phyloP scores from a whole-genome alignment of 768 basidiomycete genomes.

The Boletus pseudo-olivaceus region DNA sequence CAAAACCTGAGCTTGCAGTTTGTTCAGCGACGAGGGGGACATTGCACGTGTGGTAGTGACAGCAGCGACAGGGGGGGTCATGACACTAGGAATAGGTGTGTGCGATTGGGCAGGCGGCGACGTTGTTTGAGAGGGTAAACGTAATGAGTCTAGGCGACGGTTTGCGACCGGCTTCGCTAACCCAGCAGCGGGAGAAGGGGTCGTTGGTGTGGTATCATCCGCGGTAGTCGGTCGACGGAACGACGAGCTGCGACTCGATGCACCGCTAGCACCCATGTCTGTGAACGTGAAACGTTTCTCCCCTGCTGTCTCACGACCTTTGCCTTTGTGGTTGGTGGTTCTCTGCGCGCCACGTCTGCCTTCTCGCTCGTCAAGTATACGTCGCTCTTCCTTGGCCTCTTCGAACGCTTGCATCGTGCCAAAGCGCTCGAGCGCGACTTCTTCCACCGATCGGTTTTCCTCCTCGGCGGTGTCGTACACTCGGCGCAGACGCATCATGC shows the following conservation, averaged over 20 bases:
- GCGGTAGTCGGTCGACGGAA: conserved; percentile 80
- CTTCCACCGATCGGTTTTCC: conserved; percentile 65
- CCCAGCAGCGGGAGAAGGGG: conserved; percentile 44
- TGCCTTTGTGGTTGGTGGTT: conserved; percentile 35
- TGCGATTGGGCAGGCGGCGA: conserved; percentile 60
- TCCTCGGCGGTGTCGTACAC: conserved; percentile 91
- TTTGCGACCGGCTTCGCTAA: conserved; percentile 37
- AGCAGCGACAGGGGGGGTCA: conserved; percentile 60
- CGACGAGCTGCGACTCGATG: conserved; percentile 77
- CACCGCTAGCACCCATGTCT: conserved; percentile 56
- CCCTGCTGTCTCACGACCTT: conserved; percentile 36
- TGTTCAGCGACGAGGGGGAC: conserved; percentile 82
- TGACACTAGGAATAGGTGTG: conserved; percentile 88
- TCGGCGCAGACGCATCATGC: conserved; percentile 93
- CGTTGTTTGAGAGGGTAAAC: conserved; percentile 54
- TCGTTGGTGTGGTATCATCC: conserved; percentile 51
- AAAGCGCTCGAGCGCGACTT: conserved; percentile 87
- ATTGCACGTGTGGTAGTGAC: conserved; percentile 43
- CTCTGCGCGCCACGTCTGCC: conserved; percentile 44
- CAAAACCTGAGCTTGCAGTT: conserved; percentile 87
- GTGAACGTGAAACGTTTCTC: conserved; percentile 67
- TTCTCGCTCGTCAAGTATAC: conserved; percentile 80
- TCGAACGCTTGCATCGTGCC: conserved; percentile 82
- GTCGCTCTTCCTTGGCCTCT: conserved; percentile 84
- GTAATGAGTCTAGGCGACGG: conserved; percentile 57